Conservation (phyloP, 345 rosid genomes). For the Hevea brasiliensis region DNA sequence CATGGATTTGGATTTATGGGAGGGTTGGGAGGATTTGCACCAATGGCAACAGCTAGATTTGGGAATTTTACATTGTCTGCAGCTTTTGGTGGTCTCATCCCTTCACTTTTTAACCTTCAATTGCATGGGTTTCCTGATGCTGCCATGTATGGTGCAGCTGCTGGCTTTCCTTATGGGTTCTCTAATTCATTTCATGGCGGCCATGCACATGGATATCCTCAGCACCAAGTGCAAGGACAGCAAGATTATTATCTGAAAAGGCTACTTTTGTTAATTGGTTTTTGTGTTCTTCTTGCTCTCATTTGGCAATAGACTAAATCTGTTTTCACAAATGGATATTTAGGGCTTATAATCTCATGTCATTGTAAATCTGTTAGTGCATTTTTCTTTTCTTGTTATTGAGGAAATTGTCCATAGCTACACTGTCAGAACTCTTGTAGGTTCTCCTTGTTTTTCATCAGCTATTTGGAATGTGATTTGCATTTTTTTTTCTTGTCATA, state of each 20-base stretch:
- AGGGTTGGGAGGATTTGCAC: constrained; percentile 83
- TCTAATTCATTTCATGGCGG: constrained; percentile 69
- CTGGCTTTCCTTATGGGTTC: constrained; percentile 74
- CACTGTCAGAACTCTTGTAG: constrained; percentile 10
- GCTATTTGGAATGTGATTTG: constrained; percentile 7
- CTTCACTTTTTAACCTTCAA: constrained; percentile 78
- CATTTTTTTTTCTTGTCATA: background rate
- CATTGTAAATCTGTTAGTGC: constrained; percentile 35
- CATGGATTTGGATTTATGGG: constrained; percentile 81
- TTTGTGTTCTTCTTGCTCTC: constrained; percentile 59
- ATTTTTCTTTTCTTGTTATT: constrained; percentile 1
- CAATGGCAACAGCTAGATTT: constrained; percentile 65
- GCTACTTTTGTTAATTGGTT: constrained; percentile 51
- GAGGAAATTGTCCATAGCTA: constrained; percentile 34
- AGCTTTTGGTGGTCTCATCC: constrained; percentile 84
- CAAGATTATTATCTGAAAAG: constrained; percentile 73
- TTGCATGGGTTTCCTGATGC: constrained; percentile 84
- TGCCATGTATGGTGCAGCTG: constrained; percentile 69
- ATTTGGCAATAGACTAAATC: constrained; percentile 47
- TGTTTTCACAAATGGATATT: constrained; percentile 2
- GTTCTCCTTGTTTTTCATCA: constrained; percentile 11
- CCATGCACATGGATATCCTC: constrained; percentile 59
- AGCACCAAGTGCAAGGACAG: constrained; percentile 64
- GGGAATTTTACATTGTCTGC: constrained; percentile 84
- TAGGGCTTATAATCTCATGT: constrained; percentile 13